These are phyloP conservation scores for Houttuynia cordata DNA, from an alignment of 164 flowering plant species.

Conservation along the genomic window DNA sequence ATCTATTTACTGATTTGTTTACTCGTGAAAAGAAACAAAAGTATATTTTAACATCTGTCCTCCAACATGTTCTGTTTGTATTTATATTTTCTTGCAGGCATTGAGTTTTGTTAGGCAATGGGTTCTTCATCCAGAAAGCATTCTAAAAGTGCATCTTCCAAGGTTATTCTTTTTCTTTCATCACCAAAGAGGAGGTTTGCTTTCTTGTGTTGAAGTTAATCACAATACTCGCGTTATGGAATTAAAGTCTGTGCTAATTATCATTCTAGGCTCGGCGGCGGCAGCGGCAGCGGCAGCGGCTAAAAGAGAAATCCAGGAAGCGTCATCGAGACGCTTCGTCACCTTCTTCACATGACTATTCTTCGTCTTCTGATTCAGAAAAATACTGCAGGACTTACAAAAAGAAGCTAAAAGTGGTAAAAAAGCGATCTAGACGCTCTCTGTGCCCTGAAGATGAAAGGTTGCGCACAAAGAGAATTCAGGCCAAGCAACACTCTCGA, in stretches of 20 bases:
- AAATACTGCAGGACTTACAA: slow-evolving; percentile 21
- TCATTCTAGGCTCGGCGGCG: slow-evolving; percentile 1
- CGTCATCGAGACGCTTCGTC: slow-evolving; percentile 31
- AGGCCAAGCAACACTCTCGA: slow-evolving; percentile 21
- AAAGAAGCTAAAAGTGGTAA: slow-evolving; percentile 22
- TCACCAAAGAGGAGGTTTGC: background rate
- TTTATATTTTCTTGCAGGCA: slow-evolving; percentile 1
- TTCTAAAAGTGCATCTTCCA: background rate
- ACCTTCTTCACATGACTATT: slow-evolving; percentile 15
- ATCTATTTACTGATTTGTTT: background rate
- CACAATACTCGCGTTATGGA: background rate
- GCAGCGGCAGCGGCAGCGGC: too few relatives aligned
- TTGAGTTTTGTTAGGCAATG: background rate
- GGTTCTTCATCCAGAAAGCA: background rate
- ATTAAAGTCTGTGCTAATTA: background rate
- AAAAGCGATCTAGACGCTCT: slow-evolving; percentile 31
- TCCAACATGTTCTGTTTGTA: background rate
- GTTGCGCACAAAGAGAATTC: slow-evolving; percentile 26
- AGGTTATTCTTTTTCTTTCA: background rate
- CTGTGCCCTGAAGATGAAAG: slow-evolving; percentile 21
- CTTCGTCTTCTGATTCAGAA: slow-evolving; percentile 36
- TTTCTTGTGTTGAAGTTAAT: background rate
- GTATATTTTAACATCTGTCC: background rate
- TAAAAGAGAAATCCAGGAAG: slow-evolving; percentile 52
- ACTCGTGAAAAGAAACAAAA: background rate